A percentile compares a stretch with the other conserved stretches of the same genome.
Evolutionary conservation across 2,329 filamentous ascomycete genomes (phyloP).

Genomic region (Rugonectria rugulosa): DNA sequence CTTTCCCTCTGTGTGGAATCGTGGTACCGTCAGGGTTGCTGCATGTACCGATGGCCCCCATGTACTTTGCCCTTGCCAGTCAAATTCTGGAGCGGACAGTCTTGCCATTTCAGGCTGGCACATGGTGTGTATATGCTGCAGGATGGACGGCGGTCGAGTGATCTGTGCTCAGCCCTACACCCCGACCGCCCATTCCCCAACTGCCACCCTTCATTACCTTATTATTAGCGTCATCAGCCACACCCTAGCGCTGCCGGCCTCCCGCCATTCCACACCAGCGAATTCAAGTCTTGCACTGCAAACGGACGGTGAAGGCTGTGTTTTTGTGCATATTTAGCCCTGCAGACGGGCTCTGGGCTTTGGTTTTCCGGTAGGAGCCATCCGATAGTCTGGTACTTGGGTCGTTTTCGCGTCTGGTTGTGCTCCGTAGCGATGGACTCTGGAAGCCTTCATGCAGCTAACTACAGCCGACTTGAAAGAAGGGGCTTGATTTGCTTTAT

Average conservation of each 20-base stretch:
- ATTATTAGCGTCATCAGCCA: constrained; percentile 39
- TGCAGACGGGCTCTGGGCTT: not conserved
- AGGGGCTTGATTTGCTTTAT: constrained; percentile 1
- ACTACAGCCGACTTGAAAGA: not conserved
- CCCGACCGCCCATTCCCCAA: constrained; percentile 26
- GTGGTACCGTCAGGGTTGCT: constrained; percentile 14
- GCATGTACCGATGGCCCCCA: constrained; percentile 17
- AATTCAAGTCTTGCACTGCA: constrained; percentile 15
- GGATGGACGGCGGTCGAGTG: no score
- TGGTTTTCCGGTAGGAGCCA: constrained; percentile 13
- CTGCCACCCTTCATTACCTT: constrained; percentile 31
- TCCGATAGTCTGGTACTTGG: constrained; percentile 17
- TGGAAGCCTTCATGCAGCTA: no score
- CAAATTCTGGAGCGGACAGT: no score
- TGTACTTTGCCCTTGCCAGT: constrained; percentile 13
- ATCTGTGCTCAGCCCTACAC: constrained; percentile 41
- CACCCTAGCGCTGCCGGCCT: constrained; percentile 38
- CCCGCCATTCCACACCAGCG: constrained; percentile 35
- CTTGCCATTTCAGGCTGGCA: not conserved
- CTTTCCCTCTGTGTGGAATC: constrained; percentile 10
- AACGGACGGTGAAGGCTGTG: constrained; percentile 34
- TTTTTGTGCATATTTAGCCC: constrained; percentile 8
- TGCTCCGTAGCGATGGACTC: constrained; percentile 8
- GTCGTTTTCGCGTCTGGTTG: not conserved
- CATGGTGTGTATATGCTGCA: not conserved